Evolutionary conservation across 2,329 filamentous ascomycete species (phyloP), one percentile per base, ranked within the genome.

Genomic region (Beauveria varroae): DNA sequence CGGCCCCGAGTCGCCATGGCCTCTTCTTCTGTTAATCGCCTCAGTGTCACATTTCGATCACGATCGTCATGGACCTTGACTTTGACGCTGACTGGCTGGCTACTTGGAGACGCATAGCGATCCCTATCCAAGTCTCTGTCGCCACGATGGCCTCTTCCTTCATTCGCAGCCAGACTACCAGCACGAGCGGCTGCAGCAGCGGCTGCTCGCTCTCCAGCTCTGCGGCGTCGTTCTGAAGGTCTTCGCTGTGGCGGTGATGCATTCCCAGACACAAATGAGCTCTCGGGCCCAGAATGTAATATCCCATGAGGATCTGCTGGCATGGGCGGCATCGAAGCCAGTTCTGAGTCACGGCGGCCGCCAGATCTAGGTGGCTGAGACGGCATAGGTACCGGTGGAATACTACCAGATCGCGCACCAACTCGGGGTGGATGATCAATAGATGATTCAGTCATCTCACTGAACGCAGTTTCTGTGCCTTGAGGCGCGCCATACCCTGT

Each of bases 1-100:
- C 73, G 71, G 50, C 76, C 75, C 14, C 75, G 70, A 4, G 71
- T 74, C 34, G 76, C 76, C 40, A 76, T 75, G 3, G 81, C 77
- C 69, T 88, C 85, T 64, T 85, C 81, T 28, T 86, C 84, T 0
- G 85, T 86, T 26, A 87, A 73, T 41, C 83, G 78, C 43, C 85
- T 79, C 47, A 88, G 73, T 16, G 85, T 88, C 61, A 88, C 79
- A 64, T 85, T 85, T 64, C 81, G 76, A 62, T 85, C 81, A 37
- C 78, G 79, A 66, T 87, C 84, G 65, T 85, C 81, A 64, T 86
- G 81, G 52, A 86, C 76, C 67, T 81, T 83, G 61, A 87, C 73
- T 68, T 83, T 85, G 62, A 87, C 80, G 67, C 81, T 83, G 37
- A 84, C 77, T 3, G 81, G 76, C 37, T 78, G 75, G 66, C 78